Base-by-base conservation (phyloP, 1,284 basidiomycete species). In the Leccinum holopus region DNA sequence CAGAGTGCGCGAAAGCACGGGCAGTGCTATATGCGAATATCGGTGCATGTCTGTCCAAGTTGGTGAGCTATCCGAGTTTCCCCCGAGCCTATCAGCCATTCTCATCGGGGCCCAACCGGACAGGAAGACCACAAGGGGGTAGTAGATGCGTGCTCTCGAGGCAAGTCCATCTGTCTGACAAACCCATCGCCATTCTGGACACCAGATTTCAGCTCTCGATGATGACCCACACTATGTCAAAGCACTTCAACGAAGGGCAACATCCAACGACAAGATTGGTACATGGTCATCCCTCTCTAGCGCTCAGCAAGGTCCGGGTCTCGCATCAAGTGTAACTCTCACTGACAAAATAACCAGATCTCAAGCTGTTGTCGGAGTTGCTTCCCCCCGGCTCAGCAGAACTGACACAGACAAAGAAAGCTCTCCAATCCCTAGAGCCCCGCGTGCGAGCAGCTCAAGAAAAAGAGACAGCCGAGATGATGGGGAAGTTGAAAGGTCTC, bases 381-480 rank as follows among this genome's bases (percentile, higher is more conserved):
- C 78, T 92, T 0, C 86, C 87, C 0, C 65, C 84, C 3, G 77
- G 81, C 1, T 85, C 88, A 1, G 74, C 85, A 0, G 83, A 90
- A 60, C 68, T 74, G 10, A 69, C 76, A 1, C 80, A 84, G 25
- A 79, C 84, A 39, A 80, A 81, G 60, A 79, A 79, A 18, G 78
- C 83, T 6, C 78, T 93, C 12, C 73, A 72, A 1, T 71, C 74
- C 1, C 73, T 97, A 5, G 87, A 90, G 55, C 86, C 86, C 39
- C 84, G 88, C 5, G 76, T 90, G 25, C 87, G 90, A 67, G 82
- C 79, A 9, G 90, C 91, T 28, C 93, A 94, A 75, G 91, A 95
- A 74, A 82, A 80, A 67, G 97, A 99, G 76, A 97, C 94, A 62
- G 85, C 84, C 9, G 97, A 98, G 75, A 97, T 98, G 93, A 67